Evolutionary conservation across 2,329 filamentous ascomycete genomes (phyloP), one percentile per base, ranked within the genome.

Genomic region (Myotisia sp.): DNA sequence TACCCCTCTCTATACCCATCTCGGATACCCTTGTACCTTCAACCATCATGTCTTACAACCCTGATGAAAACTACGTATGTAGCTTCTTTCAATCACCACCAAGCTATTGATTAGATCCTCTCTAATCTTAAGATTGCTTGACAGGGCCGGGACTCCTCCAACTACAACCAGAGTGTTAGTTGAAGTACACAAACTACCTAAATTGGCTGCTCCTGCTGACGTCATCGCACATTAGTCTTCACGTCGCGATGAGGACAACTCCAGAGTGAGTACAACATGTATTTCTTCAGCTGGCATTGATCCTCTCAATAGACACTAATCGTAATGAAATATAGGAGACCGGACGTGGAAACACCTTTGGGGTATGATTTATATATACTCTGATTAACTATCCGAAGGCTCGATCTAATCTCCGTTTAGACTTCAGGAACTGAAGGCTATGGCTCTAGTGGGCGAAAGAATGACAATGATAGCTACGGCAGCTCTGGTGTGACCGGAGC

Each of bases 41-140:
- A 3, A 16, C 32, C 34, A 39, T 8, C n/a, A 39, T 39, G 37
- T 39, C 37, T 33, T 39, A 39, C 37, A 36, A 36, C 29, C 19
- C 30, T 31, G 29, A 36, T 14, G 29, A 26, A 10, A 39, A 29
- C 32, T 33, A 39, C 20, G 37, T 39, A 33, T 18, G 26, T 19
- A 19, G 3, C 7, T 20, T 12, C 29, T 21, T 18, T 29, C 14
- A n/a, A 12, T 10, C 4, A 13, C 23, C 19, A 9, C 23, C 13
- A 16, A 5, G 3, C 26, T 6, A 28, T 13, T 3, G 6, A 12
- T 3, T 16, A 18, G 29, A 7, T 23, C 13, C 14, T n/a, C 8
- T 16, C 9, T 9, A 32, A 22, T 26, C 3, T 22, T 32, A 32
- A 32, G 20, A 23, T 12, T 31, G 4, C n/a, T 14, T 26, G 26